Conservation (phyloP, 2,329 filamentous ascomycete species). For the Fusarium tricinctum region DNA sequence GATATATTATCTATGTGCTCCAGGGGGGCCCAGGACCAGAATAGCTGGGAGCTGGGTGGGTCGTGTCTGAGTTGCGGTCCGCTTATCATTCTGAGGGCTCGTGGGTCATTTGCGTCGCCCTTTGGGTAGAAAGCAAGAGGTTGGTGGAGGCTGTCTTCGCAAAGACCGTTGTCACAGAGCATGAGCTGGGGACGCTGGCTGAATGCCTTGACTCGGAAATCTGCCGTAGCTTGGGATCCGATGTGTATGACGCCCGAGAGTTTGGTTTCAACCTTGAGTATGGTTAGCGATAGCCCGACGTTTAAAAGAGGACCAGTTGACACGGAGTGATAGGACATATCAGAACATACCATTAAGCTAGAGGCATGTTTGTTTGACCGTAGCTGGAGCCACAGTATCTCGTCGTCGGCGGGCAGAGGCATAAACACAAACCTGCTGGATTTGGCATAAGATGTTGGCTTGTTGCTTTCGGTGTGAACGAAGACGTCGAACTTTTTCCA, state of each 20-base stretch:
- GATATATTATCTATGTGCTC: not conserved
- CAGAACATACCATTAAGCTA: not conserved
- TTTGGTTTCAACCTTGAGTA: conserved; percentile 3
- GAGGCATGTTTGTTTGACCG: not conserved
- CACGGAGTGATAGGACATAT: too few species aligned
- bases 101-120: not conserved
- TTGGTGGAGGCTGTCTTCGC: accelerated
- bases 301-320: not conserved
- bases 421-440: not conserved
- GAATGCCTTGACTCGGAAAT: not conserved
- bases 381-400: not conserved
- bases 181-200: not conserved
- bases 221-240: not conserved
- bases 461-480: not conserved
- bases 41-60: not conserved
- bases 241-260: conserved; percentile 7
- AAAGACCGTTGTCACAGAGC: not conserved
- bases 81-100: not conserved
- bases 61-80: too few species aligned
- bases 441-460: not conserved
- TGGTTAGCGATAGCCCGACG: not conserved
- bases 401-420: not conserved
- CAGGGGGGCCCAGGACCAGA: conserved; percentile 8
- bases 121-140: not conserved
- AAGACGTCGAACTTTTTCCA: not conserved